phyloP scores from a whole-genome alignment of 495 filamentous ascomycete species.

The Talaromyces ruber region DNA sequence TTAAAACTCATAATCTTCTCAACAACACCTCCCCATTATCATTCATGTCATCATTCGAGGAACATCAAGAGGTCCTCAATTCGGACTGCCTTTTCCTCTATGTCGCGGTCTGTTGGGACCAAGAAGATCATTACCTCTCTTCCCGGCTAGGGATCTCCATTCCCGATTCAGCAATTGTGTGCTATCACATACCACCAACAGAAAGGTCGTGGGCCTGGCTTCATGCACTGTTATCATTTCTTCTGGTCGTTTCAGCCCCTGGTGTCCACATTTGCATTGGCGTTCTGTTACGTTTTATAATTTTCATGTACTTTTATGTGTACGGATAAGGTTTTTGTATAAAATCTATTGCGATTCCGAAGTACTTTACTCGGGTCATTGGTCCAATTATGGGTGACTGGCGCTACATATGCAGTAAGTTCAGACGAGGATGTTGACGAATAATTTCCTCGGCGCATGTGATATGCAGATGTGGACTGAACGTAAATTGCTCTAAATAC shows the following conservation, averaged over 20 bases:
- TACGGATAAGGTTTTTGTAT: background rate
- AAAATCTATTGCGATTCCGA: background rate
- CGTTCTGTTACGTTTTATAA: background rate
- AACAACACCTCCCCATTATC: background rate
- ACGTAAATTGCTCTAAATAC: background rate
- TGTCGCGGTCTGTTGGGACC: constrained; percentile 9
- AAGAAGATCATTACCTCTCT: constrained; percentile 34
- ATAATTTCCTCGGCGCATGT: no score
- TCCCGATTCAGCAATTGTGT: background rate
- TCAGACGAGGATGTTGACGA: background rate
- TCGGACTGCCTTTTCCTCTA: background rate
- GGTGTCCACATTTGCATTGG: background rate
- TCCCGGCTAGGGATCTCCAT: constrained; percentile 8
- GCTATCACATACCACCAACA: background rate
- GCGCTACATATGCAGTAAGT: background rate
- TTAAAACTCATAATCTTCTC: background rate
- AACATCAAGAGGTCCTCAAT: background rate
- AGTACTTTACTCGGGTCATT: background rate
- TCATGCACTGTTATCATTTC: background rate
- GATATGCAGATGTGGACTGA: background rate
- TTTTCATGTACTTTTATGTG: background rate
- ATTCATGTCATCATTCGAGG: background rate
- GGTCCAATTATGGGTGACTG: no score
- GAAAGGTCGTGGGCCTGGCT: background rate
- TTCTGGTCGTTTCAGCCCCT: background rate